These are phyloP conservation scores for Pinus albicaulis DNA, from an alignment of 75 land plant genomes.

Conservation along the genomic window DNA sequence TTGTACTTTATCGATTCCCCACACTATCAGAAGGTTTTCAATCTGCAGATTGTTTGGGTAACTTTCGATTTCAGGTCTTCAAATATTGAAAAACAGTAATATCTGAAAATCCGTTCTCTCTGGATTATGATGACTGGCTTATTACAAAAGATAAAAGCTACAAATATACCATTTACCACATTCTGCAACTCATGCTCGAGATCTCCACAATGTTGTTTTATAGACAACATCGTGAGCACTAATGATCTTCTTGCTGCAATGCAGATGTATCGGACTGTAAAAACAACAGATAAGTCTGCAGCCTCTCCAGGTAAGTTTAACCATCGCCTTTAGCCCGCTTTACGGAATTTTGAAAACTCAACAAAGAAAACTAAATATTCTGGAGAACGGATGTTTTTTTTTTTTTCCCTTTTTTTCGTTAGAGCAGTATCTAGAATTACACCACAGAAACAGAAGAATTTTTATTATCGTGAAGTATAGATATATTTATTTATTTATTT, in stretches of 20 bases:
- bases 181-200: background rate
- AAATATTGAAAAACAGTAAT: background rate
- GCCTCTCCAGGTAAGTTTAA: constrained; percentile 25
- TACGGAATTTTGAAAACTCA: no score
- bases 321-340: no score
- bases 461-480: no score
- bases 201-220: background rate
- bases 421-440: no score
- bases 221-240: background rate
- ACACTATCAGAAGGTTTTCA: background rate
- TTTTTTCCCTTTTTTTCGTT: no score
- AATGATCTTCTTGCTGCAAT: background rate
- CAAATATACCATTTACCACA: background rate
- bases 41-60: background rate
- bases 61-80: constrained; percentile 3
- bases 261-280: constrained; percentile 59
- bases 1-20: no score
- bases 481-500: no score
- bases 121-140: background rate
- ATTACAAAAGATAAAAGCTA: background rate
- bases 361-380: no score
- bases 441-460: no score
- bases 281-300: constrained; percentile 32
- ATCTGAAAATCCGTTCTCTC: background rate
- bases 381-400: no score